phyloP scores from a whole-genome alignment of 352 stramenopile genomes.

The Blastocystis sp. region DNA sequence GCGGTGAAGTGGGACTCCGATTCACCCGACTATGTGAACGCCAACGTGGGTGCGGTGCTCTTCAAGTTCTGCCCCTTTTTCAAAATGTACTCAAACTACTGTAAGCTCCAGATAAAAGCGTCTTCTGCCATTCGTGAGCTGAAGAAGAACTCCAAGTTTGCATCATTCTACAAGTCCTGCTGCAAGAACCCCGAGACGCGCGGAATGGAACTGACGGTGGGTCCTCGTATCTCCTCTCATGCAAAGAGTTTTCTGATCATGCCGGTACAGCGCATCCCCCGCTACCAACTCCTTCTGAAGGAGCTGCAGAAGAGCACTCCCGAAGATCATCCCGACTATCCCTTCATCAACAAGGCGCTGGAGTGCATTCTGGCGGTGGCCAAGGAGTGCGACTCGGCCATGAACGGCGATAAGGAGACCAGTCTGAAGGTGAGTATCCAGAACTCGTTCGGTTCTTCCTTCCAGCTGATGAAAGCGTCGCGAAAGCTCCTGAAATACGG shows the following conservation, averaged over 20 bases:
- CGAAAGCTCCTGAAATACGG: slow-evolving; percentile 40
- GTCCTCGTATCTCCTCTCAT: background rate
- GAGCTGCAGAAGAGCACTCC: slow-evolving; percentile 69
- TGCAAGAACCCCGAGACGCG: slow-evolving; percentile 42
- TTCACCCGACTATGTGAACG: slow-evolving; percentile 37
- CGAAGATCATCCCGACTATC: slow-evolving; percentile 66
- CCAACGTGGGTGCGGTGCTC: slow-evolving; percentile 28
- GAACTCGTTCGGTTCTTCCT: slow-evolving; percentile 31
- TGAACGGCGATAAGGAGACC: slow-evolving; percentile 32
- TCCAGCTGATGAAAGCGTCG: slow-evolving; percentile 29
- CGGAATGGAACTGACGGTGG: slow-evolving; percentile 53
- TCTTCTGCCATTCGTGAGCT: background rate
- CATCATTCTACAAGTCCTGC: slow-evolving; percentile 9
- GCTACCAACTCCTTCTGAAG: slow-evolving; percentile 75
- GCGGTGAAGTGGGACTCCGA: slow-evolving; percentile 19
- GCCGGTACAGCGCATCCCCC: slow-evolving; percentile 77
- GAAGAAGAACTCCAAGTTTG: slow-evolving; percentile 48
- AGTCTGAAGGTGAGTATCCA: slow-evolving; percentile 42
- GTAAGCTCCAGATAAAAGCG: slow-evolving; percentile 33
- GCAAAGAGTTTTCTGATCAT: slow-evolving; percentile 69
- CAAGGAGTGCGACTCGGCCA: slow-evolving; percentile 42
- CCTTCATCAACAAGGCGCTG: slow-evolving; percentile 43
- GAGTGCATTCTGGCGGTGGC: slow-evolving; percentile 3
- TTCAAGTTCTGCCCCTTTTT: slow-evolving; percentile 48
- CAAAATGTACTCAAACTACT: slow-evolving; percentile 56